Conservation (phyloP, 805 yeast genomes). For the Pichia membranifaciens region DNA sequence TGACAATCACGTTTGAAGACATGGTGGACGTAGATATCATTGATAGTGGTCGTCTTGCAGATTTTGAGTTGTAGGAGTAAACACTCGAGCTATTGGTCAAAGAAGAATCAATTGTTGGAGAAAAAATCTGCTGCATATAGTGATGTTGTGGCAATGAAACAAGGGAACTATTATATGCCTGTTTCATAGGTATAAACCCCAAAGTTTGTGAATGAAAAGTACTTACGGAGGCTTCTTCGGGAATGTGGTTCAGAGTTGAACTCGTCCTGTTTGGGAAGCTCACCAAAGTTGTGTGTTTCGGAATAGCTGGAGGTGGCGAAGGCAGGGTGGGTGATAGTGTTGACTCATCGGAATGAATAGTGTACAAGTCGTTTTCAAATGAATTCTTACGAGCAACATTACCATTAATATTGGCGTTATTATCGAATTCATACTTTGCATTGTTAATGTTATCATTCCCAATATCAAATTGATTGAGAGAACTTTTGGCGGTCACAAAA, state of each 20-base stretch:
- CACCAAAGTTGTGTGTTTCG: conserved; percentile 9
- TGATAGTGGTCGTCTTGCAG: conserved; percentile 3
- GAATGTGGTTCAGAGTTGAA: conserved; percentile 16
- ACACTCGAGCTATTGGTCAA: neutral
- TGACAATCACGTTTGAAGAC: neutral
- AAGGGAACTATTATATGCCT: neutral
- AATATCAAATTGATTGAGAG: neutral
- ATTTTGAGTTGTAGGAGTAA: conserved; percentile 1
- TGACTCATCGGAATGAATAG: neutral
- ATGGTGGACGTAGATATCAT: conserved; percentile 1
- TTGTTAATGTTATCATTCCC: neutral
- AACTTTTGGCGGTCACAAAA: conserved; percentile 19
- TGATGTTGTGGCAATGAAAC: conserved; percentile 1
- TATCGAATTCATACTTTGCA: neutral
- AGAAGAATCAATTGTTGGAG: conserved; percentile 2
- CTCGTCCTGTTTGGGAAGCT: conserved; percentile 12
- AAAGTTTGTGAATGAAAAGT: conserved; percentile 13
- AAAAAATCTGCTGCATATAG: conserved; percentile 7
- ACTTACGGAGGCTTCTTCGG: conserved; percentile 17
- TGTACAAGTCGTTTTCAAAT: neutral
- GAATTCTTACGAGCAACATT: conserved; percentile 5
- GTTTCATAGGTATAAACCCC: conserved; percentile 8
- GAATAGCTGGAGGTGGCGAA: conserved; percentile 12
- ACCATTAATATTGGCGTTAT: neutral
- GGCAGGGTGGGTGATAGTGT: neutral